Evolutionary conservation across 768 basidiomycete genomes (phyloP).

Genomic region (Rhodotorula graminis): DNA sequence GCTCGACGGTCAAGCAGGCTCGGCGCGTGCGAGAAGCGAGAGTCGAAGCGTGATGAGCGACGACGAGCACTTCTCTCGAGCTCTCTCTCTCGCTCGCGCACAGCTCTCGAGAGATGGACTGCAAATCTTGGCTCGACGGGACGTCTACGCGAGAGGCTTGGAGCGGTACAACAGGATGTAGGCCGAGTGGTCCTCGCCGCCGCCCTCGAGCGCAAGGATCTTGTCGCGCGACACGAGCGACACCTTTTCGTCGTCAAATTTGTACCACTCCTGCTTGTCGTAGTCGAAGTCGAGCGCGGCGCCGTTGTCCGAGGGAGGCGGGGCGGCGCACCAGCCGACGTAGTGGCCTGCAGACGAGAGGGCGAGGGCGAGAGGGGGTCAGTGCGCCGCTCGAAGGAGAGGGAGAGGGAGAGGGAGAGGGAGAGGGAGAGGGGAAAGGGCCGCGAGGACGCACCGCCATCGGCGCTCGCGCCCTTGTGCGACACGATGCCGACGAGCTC

Average conservation of each 20-base stretch:
- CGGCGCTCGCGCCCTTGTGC: constrained; percentile 92
- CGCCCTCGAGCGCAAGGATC: constrained; percentile 76
- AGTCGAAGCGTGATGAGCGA: no score
- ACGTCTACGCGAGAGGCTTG: constrained; percentile 35
- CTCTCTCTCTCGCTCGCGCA: no score
- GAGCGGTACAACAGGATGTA: constrained; percentile 79
- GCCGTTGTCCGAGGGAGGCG: constrained; percentile 46
- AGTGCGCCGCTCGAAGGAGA: not conserved
- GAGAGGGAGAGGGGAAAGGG: no score
- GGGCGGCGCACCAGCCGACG: constrained; percentile 82
- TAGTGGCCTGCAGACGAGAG: constrained; percentile 58
- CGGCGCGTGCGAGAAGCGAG: no score
- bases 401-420: not conserved
- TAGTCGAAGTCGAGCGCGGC: constrained; percentile 55
- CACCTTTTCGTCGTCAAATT: constrained; percentile 93
- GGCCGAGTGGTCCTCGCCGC: constrained; percentile 80
- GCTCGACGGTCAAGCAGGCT: no score
- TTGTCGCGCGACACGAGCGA: constrained; percentile 80
- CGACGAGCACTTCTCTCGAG: no score
- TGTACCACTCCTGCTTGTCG: constrained; percentile 66
- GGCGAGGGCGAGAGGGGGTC: not conserved
- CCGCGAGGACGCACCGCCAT: constrained; percentile 67
- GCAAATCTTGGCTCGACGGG: no score
- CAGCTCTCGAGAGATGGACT: not conserved
- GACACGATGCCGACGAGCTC: constrained; percentile 94